Conservation (phyloP, 2,329 filamentous ascomycete genomes). For the Xylariales sp. region DNA sequence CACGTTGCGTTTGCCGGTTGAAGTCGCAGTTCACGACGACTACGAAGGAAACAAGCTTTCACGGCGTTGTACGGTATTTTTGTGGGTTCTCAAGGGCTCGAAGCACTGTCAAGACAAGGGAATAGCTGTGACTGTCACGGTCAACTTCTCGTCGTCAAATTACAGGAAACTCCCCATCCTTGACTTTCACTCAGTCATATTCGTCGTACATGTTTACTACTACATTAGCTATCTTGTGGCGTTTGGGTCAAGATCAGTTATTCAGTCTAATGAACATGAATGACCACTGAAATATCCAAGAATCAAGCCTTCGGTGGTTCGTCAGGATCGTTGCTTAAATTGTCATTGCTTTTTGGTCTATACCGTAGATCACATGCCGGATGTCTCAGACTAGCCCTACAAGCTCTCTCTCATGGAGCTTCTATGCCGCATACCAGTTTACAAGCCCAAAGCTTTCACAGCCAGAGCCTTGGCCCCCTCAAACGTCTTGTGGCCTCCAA, state of each 20-base stretch:
- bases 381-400: not conserved
- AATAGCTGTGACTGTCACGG: too few relatives aligned
- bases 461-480: conserved; percentile 88
- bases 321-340: too few relatives aligned
- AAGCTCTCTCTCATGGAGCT: too few relatives aligned
- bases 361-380: conserved; percentile 3
- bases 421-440: conserved; percentile 11
- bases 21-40: conserved; percentile 8
- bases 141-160: too few relatives aligned
- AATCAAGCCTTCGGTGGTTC: too few relatives aligned
- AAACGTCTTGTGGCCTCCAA: conserved; percentile 89
- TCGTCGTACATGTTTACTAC: conserved; percentile 2
- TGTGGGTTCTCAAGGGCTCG: not conserved
- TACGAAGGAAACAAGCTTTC: conserved; percentile 9
- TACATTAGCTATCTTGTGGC: too few relatives aligned
- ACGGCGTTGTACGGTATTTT: conserved; percentile 10
- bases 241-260: too few relatives aligned
- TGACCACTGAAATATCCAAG: too few relatives aligned
- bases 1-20: not conserved
- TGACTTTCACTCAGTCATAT: not conserved
- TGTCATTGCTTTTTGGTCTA: conserved; percentile 7
- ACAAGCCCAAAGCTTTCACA: conserved; percentile 59
- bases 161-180: too few relatives aligned
- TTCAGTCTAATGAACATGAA: too few relatives aligned
- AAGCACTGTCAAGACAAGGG: not conserved